Percentiles rank a stretch among this genome's conserved stretches.
Evolutionary conservation across 2,329 filamentous ascomycete genomes (phyloP).

Genomic region (Sphaceloma murrayae): DNA sequence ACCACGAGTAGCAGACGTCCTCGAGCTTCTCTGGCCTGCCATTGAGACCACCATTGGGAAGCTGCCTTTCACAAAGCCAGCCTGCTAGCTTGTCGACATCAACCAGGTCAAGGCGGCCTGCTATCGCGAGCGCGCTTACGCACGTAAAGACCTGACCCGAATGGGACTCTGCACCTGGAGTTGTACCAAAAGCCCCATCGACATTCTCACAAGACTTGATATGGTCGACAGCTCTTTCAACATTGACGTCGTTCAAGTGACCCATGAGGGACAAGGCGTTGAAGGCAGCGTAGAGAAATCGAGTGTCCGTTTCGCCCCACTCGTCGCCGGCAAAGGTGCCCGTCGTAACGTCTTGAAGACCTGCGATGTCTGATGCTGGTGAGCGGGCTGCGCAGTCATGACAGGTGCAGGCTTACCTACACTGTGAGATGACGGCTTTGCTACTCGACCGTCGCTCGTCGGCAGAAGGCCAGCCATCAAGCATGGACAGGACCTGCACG

Average conservation of each 20-base stretch:
- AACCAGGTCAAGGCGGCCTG: constrained; percentile 68
- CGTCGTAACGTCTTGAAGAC: constrained; percentile 66
- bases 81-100: constrained; percentile 68
- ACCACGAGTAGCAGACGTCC: constrained; percentile 99
- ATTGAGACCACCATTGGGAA: constrained; percentile 80
- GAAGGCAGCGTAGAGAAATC: constrained; percentile 84
- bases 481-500: constrained; percentile 80
- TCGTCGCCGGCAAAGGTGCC: constrained; percentile 90
- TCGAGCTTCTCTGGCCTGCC: constrained; percentile 90
- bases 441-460: constrained; percentile 58
- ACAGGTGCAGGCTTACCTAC: constrained; percentile 42
- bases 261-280: constrained; percentile 80
- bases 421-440: constrained; percentile 65
- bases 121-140: constrained; percentile 76
- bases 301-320: constrained; percentile 93
- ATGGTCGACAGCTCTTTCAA: constrained; percentile 70
- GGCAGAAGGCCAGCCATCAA: constrained; percentile 76
- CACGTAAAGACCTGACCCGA: constrained; percentile 95
- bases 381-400: background rate
- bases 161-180: constrained; percentile 86
- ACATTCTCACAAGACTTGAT: constrained; percentile 80
- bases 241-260: constrained; percentile 62
- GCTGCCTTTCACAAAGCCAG: constrained; percentile 90
- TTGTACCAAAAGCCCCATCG: constrained; percentile 85
- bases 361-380: constrained; percentile 56